Evolutionary conservation across 306 rosid species (phyloP), one percentile per base, ranked within the genome.

Genomic region (Gynostemma pentaphyllum): DNA sequence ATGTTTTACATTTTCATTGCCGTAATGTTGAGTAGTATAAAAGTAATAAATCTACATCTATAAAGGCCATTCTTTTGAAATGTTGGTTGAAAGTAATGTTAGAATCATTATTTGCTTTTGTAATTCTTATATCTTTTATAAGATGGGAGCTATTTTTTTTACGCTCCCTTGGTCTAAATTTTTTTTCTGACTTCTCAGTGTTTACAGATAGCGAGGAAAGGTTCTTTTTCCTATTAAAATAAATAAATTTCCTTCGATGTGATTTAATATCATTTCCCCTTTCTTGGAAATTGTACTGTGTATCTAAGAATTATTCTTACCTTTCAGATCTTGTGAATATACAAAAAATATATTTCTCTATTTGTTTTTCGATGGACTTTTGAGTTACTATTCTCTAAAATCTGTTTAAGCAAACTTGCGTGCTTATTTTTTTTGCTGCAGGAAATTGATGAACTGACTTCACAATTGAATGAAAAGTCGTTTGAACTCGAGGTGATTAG

Each of bases 401-500:
- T 40, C 0, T 22, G 49, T 19, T 39, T 60, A 60, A 21, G 47
- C 36, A 14, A 40, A 23, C 34, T 29, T 62, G 54, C 32, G 4
- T 66, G 64, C 30, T 42, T 79, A 68, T n/a, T 72, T 70, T 83
- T 76, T 76, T 46, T 74, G 53, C 74, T 69, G 82, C 81, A 88
- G 95, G 78, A 88, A 74, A 70, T 88, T 77, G 77, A 86, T 51
- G 95, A 84, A 72, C 68, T 92, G 78, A 77, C 82, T 78, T 69
- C 68, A 26, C 96, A 84, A 73, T 73, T 92, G 82, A 88, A 84
- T 62, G 95, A 92, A 85, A 92, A 82, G 78, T 83, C 98, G 62
- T 92, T 92, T 55, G 98, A 92, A 68, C 96, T 88, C 39, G 98
- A 92, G 98, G 98, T 92, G 71, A 86, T 63, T 37, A 23, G 22